Evolutionary conservation across 768 basidiomycete species (phyloP), one percentile per base, ranked within the genome.

Genomic region (Pisolithus microcarpus): DNA sequence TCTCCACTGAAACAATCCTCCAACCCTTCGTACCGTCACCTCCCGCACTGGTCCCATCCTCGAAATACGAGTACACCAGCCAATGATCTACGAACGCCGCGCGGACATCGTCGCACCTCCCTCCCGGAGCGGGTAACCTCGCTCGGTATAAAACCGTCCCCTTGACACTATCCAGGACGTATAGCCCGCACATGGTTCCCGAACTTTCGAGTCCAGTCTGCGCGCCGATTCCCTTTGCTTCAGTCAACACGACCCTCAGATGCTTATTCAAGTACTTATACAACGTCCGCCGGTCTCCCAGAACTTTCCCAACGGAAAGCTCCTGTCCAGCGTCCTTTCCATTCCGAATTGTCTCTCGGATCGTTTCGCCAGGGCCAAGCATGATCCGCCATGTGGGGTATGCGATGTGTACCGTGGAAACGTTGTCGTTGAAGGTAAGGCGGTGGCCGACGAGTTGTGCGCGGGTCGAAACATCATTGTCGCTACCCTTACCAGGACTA

Each of bases 201-300:
- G 10, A 10, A 30, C 10, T 30, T 7, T 30, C 30, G 1, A 10
- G 30, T 30, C 30, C 30, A 4, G 8, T 30, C 30, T 30, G 30
- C 30, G 7, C 30, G 7, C 30, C 30, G 8, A 58, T 65, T 1
- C 42, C 19, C 23, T 5, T 46, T 19, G 72, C 64, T 13, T 72
- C 66, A 6, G 90, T 90, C 28, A 85, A 68, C 36, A 91, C 72
- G 7, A 80, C 78, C 45, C 85, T 73, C 31, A 93, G 58, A 58
- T 90, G 82, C 7, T 85, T 86, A 63, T 95, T 95, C 53, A 97
- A 76, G 61, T 96, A 95, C 70, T 97, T 97, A 75, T 96, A 95
- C 52, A 97, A 65, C 30, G 92, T 93, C 36, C 81, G 83, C 48
- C 92, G 81, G 65, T 94, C 86, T 2, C 89, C 93, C 4, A 91